These are phyloP conservation scores for Kodamaea neixiangensis DNA, from an alignment of 805 yeast species.

Conservation along the genomic window DNA sequence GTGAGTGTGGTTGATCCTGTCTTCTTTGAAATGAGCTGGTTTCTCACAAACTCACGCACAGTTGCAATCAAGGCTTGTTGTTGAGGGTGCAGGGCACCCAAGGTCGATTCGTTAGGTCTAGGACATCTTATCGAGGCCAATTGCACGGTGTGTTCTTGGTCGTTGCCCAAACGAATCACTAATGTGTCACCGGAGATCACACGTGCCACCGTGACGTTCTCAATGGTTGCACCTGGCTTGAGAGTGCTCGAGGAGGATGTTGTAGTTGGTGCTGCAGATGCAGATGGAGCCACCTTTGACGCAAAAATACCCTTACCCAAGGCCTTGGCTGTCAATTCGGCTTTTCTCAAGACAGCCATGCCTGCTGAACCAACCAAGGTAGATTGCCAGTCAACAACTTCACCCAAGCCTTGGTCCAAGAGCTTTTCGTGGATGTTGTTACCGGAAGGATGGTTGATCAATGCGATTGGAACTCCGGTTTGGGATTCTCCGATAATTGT, in stretches of 20 bases:
- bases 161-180: slow-evolving; percentile 50
- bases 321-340: slow-evolving; percentile 64
- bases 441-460: slow-evolving; percentile 73
- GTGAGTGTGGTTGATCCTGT: slow-evolving; percentile 45
- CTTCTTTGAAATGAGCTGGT: slow-evolving; percentile 66
- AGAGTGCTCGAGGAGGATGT: slow-evolving; percentile 22
- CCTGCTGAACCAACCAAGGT: slow-evolving; percentile 60
- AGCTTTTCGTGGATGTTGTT: slow-evolving; percentile 66
- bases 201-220: slow-evolving; percentile 55
- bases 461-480: slow-evolving; percentile 60
- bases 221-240: slow-evolving; percentile 50
- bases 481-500: slow-evolving; percentile 61
- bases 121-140: slow-evolving; percentile 79
- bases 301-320: slow-evolving; percentile 55
- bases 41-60: slow-evolving; percentile 77
- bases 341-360: slow-evolving; percentile 62
- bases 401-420: slow-evolving; percentile 69
- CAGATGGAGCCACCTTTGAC: slow-evolving; percentile 42
- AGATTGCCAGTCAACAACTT: slow-evolving; percentile 81
- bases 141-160: slow-evolving; percentile 64
- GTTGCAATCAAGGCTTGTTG: slow-evolving; percentile 57
- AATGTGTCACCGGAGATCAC: slow-evolving; percentile 71
- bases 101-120: slow-evolving; percentile 56
- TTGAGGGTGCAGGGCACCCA: slow-evolving; percentile 32
- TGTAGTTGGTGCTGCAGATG: slow-evolving; percentile 12